Base-by-base conservation (phyloP, 73 alveolate species). In the Symbiodinium pilosum region DNA sequence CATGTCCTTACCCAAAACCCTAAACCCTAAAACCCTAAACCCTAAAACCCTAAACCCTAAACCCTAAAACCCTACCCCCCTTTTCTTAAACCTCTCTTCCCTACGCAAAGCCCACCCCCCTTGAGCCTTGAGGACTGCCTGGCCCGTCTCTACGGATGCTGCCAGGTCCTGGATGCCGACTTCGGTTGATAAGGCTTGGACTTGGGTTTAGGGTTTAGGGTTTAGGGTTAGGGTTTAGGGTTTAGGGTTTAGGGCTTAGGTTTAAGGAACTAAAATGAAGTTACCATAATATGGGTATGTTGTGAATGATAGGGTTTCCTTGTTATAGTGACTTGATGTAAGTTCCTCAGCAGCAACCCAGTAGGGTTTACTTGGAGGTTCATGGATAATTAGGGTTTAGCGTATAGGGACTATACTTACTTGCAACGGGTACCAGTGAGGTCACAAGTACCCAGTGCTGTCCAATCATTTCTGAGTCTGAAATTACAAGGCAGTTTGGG, bases 91-190 rank as follows among this genome's bases (percentile, higher is more conserved):
- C 1, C 77, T 28, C 39, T 1, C 1, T 7, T 26, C 32, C 77
- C 38, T 28, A 64, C 77, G 38, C 14, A 47, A 47, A 47, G 21
- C 59, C 59, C 59, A 9, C 14, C 38, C 77, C 36, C 36, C 77
- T 64, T 26, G 77, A 32, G 75, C 98, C 98, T 93, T 93, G 59
- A 93, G 98, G 21, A 93, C 64, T 42, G 98, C 92, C 30, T 73
- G 47, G 40, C 98, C 98, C 24, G 91, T 44, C 68, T 93, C 98
- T 1, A 93, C 42, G 69, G 87, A 52, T 43, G 83, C 52, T 36
- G 98, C 92, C 7, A 93, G 92, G 64, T 75, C 97, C 97, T 91
- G 88, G 28, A 1, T 5, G 36, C 38, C 59, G 59, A 14, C 6
- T 47, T 47, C 6, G 59, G n/a, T n/a, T 14, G 59, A 47, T 47